phyloP scores from a whole-genome alignment of 345 rosid genomes.

The Eucalyptus tenuipes region DNA sequence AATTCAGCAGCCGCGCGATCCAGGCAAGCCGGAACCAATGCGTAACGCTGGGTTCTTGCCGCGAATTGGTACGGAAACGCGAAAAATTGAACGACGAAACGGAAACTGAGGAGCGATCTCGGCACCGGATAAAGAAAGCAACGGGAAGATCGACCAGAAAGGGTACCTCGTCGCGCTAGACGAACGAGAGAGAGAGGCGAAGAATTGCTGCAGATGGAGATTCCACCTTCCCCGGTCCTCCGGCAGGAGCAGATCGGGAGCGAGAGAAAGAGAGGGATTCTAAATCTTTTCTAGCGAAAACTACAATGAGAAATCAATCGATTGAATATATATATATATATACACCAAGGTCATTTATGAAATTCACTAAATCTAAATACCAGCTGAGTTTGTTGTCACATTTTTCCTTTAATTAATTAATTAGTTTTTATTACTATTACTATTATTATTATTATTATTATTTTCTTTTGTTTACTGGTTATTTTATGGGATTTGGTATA shows the following conservation, averaged over 20 bases:
- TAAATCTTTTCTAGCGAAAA: neutral
- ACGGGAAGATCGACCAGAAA: neutral
- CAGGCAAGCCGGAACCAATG: neutral
- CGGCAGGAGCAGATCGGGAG: neutral
- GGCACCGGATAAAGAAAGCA: neutral
- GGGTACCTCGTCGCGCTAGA: neutral
- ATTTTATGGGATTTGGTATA: neutral
- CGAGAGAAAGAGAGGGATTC: neutral
- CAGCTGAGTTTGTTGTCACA: neutral
- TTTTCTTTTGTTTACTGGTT: neutral
- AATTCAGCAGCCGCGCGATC: neutral
- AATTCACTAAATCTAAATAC: neutral
- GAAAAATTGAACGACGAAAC: neutral
- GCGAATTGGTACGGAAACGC: neutral
- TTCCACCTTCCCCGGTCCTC: neutral
- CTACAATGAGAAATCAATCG: neutral
- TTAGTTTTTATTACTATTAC: neutral
- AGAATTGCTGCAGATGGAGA: neutral
- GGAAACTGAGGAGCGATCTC: neutral
- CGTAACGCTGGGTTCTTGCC: neutral
- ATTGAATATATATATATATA: neutral
- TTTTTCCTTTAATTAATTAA: neutral
- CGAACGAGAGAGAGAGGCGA: neutral
- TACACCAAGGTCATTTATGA: neutral
- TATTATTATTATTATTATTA: neutral